Percentiles rank a stretch among this genome's conserved stretches.
Conservation (phyloP, 805 yeast species). For the Ogataea ganodermae region DNA sequence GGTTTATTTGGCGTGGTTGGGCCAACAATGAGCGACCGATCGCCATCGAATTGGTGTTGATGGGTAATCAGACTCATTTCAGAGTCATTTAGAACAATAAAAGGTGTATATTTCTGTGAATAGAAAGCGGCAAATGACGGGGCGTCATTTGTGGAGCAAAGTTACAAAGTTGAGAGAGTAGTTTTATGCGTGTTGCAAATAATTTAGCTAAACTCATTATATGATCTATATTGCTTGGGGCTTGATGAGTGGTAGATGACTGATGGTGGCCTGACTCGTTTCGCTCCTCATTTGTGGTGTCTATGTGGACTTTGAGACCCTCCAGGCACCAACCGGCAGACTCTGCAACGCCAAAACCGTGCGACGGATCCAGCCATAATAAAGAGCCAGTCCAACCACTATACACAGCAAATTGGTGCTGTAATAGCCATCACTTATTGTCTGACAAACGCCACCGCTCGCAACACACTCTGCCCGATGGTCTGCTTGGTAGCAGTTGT, state of each 20-base stretch:
- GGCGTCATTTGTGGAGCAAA: too few species aligned
- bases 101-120: too few species aligned
- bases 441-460: slow-evolving; percentile 56
- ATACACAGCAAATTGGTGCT: slow-evolving; percentile 75
- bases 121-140: too few species aligned
- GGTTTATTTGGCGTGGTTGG: slow-evolving; percentile 31
- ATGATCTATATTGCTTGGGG: too few species aligned
- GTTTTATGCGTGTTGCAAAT: too few species aligned
- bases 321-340: slow-evolving; percentile 77
- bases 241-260: too few species aligned
- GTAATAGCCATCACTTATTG: slow-evolving; percentile 80
- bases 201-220: too few species aligned
- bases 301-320: slow-evolving; percentile 42
- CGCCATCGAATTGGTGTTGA: too few species aligned
- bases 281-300: slow-evolving; percentile 5
- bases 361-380: slow-evolving; percentile 62
- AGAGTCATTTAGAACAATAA: too few species aligned
- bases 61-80: too few species aligned
- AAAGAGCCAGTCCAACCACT: slow-evolving; percentile 60
- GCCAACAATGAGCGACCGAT: background rate
- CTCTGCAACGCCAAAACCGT: slow-evolving; percentile 68
- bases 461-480: slow-evolving; percentile 52
- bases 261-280: too few species aligned
- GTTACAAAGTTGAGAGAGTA: too few species aligned
- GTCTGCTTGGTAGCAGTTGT: slow-evolving; percentile 32